Evolutionary conservation across 257 asterid genomes (phyloP), one percentile per base, ranked within the genome.

Genomic region (Parsonsia alboflavescens): DNA sequence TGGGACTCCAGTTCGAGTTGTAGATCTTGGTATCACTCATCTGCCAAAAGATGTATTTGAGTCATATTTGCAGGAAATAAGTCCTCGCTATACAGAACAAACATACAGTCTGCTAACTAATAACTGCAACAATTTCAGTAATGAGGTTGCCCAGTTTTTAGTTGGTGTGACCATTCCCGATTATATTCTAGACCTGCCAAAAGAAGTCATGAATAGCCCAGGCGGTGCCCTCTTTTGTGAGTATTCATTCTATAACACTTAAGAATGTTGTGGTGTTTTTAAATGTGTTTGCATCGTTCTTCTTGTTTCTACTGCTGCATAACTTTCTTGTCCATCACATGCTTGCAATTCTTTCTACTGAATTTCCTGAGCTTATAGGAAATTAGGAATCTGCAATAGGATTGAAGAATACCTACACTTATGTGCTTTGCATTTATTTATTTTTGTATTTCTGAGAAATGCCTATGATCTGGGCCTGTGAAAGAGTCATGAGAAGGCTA

Each of bases 91-190:
- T 79, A 90, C 97, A 17, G 97, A 96, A 72, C 93, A 89, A 73
- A 87, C 91, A 0, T 95, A 95, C 82, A 95, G 90, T 82, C 80
- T 95, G 83, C 69, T 95, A 64, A 80, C 88, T 45, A 96, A 92
- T 79, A 95, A 95, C 74, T 95, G 99, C 83, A 95, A 95, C 88
- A 95, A 95, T 79, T 95, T 95, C 75, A 95, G 93, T 76, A 93
- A 88, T 62, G 99, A 95, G 86, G 91, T 91, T 84, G 88, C 93
- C 45, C 97, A 93, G 87, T 93, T 93, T 80, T 84, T 93, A 68
- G 91, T 87, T 49, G 96, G 96, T 72, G 82, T 85, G 70, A 59
- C 89, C 24, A 87, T 93, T 52, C 98, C 97, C 0, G 96, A 93
- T 22, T 86, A 93, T 83, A 93, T 93, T 72, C 67, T 91, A 81